These are phyloP conservation scores for Candida yuanshanica DNA, from an alignment of 805 yeast species.

Conservation along the genomic window DNA sequence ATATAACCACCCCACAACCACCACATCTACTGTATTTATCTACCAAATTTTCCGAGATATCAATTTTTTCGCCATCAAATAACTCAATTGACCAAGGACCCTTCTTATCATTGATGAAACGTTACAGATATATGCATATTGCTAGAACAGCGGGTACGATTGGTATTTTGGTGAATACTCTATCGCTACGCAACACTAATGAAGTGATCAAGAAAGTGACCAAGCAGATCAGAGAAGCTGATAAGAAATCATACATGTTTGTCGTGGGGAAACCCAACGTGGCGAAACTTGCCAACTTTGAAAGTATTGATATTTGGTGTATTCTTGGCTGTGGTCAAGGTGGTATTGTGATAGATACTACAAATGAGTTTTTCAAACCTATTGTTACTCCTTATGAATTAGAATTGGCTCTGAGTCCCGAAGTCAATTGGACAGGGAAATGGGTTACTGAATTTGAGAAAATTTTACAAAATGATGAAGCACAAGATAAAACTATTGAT, in stretches of 20 bases:
- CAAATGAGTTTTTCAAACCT: slow-evolving; percentile 81
- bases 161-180: slow-evolving; percentile 85
- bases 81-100: slow-evolving; percentile 46
- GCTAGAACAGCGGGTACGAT: slow-evolving; percentile 90
- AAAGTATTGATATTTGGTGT: slow-evolving; percentile 92
- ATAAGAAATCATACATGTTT: slow-evolving; percentile 87
- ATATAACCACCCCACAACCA: slow-evolving; percentile 66
- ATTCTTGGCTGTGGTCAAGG: slow-evolving; percentile 91
- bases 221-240: slow-evolving; percentile 60
- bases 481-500: slow-evolving; percentile 22
- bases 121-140: slow-evolving; percentile 81
- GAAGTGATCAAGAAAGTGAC: slow-evolving; percentile 57
- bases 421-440: slow-evolving; percentile 84
- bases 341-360: slow-evolving; percentile 79
- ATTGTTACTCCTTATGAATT: slow-evolving; percentile 92
- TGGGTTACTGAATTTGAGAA: slow-evolving; percentile 83
- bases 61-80: slow-evolving; percentile 41
- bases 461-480: slow-evolving; percentile 33
- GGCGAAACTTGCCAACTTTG: slow-evolving; percentile 94
- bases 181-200: slow-evolving; percentile 73
- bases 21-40: slow-evolving; percentile 73
- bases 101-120: slow-evolving; percentile 70
- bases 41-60: slow-evolving; percentile 57
- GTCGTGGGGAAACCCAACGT: slow-evolving; percentile 98
- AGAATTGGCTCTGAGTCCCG: slow-evolving; percentile 68